Percentiles rank a stretch among this genome's conserved stretches.
phyloP scores from a whole-genome alignment of 2,329 filamentous ascomycete genomes.

The Aspergillus caelatus region DNA sequence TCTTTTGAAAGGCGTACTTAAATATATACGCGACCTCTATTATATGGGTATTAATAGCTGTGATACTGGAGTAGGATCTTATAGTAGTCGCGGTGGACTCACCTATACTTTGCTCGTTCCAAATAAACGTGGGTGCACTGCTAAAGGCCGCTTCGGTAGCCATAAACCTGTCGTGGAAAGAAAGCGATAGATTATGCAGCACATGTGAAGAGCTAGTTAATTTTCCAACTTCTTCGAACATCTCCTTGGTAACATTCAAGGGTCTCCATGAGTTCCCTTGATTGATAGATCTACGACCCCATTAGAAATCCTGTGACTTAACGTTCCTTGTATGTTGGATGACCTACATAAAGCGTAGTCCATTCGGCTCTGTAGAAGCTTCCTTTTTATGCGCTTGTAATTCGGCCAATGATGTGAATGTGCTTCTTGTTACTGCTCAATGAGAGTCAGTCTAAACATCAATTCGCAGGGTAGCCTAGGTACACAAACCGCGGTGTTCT shows the following conservation, averaged over 20 bases:
- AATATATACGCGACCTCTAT: conserved; percentile 32
- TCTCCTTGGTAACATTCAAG: conserved; percentile 25
- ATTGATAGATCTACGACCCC: conserved; percentile 26
- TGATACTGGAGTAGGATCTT: not conserved
- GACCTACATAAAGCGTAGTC: conserved; percentile 20
- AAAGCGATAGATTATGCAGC: conserved; percentile 27
- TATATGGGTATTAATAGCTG: not conserved
- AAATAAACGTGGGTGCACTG: conserved; percentile 18
- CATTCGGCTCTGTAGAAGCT: not conserved
- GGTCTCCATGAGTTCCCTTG: conserved; percentile 31
- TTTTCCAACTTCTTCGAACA: conserved; percentile 26
- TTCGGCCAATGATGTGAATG: conserved; percentile 12
- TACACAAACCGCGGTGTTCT: conserved; percentile 6
- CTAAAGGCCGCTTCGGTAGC: conserved; percentile 30
- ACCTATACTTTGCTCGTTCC: conserved; percentile 21
- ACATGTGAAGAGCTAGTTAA: conserved; percentile 18
- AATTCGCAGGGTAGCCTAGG: not conserved
- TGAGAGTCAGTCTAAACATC: not conserved
- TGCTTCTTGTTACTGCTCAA: conserved; percentile 1
- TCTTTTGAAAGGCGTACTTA: conserved; percentile 32
- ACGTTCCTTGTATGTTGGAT: not conserved
- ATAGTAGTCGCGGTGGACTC: not conserved
- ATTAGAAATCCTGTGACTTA: not conserved
- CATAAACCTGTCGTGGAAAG: conserved; percentile 28
- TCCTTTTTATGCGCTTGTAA: conserved; percentile 4